Conservation (phyloP, 352 stramenopile genomes). For the Aphanomyces invadans region DNA sequence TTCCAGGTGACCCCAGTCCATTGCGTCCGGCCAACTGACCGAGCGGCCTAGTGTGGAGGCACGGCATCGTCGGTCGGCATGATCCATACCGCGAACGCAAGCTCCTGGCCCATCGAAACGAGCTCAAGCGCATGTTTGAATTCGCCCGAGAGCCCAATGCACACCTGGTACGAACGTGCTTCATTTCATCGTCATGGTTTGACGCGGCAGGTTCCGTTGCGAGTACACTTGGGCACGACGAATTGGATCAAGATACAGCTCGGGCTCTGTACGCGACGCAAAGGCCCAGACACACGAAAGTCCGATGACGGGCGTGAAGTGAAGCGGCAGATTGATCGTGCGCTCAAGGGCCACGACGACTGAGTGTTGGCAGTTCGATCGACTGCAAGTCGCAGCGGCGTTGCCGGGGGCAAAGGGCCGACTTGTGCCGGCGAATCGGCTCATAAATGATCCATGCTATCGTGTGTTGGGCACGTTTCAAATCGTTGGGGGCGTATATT, state of each 20-base stretch:
- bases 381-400: too few species aligned
- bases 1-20: conserved; percentile 40
- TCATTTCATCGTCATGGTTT: not conserved
- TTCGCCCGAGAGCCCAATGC: conserved; percentile 56
- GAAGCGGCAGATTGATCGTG: conserved; percentile 49
- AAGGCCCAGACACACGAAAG: conserved; percentile 63
- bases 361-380: too few species aligned
- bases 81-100: conserved; percentile 65
- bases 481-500: too few species aligned
- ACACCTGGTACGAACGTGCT: conserved; percentile 42
- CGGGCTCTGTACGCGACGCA: conserved; percentile 55
- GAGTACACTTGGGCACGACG: conserved; percentile 62
- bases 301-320: conserved; percentile 65
- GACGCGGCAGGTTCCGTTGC: conserved; percentile 48
- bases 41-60: conserved; percentile 48
- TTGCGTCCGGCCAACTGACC: conserved; percentile 11
- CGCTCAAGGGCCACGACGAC: conserved; percentile 35
- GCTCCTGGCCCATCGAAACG: conserved; percentile 57
- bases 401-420: too few species aligned
- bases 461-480: not conserved
- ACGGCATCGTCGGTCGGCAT: conserved; percentile 62
- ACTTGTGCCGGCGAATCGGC: not conserved
- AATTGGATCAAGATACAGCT: conserved; percentile 83
- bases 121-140: conserved; percentile 68
- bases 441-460: not conserved